Evolutionary conservation across 768 basidiomycete genomes (phyloP), one percentile per base, ranked within the genome.

Genomic region (Lactarius pseudohatsudake): DNA sequence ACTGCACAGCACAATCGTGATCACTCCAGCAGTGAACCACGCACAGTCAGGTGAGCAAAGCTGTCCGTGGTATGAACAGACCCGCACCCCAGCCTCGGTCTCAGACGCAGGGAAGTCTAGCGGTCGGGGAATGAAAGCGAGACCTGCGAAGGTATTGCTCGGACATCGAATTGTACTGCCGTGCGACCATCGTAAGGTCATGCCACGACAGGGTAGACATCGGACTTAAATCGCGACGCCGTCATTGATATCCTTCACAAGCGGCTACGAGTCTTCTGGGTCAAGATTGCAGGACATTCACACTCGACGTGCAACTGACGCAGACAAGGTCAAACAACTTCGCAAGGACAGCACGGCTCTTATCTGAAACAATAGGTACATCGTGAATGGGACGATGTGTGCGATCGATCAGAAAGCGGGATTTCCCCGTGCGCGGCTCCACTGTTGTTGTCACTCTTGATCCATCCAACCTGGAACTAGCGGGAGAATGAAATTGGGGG

Each of bases 21-120:
- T 7, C 43, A 16, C 13, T 55, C 22, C 28, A 30, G 54, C 5
- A 28, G 13, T 30, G 4, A 15, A 13, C 28, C 10, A 10, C 45
- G 20, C 4, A 16, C 0, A 1, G 28, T 30, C 41, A 9, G 30
- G 61, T 55, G 53, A 45, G 59, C 13, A 11, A 15, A 57, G 60
- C 45, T 50, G 47, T 50, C 40, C 28, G 28, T 4, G 54, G 26
- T 32, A 3, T 6, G 11, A 47, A 16, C 30, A 55, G 40, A 34
- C 38, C 10, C 54, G 32, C 6, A 30, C 34, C 58, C 60, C 64
- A 61, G 64, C 26, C 54, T 55, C 26, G 54, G 13, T n/a, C 45
- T 32, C 28, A 61, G 15, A 60, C 20, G 26, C 20, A 20, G 28
- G 1, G 41, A 11, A 5, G 59, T 45, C 64, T 38, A 38, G 36